A percentile compares a stretch with the other conserved stretches of the same genome.
phyloP scores from a whole-genome alignment of 352 stramenopile genomes.

The Pythium guiyangense region DNA sequence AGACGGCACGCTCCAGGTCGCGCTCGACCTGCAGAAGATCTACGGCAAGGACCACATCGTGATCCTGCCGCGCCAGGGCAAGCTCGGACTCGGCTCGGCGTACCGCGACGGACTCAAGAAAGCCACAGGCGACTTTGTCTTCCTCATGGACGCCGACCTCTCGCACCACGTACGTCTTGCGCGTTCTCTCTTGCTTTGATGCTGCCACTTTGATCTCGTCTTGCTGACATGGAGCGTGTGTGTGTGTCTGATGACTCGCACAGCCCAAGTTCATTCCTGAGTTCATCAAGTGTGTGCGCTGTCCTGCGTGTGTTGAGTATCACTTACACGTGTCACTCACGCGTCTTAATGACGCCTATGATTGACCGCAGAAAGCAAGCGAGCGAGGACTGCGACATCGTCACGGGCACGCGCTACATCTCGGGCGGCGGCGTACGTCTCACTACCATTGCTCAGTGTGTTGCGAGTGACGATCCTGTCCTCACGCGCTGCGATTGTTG shows the following conservation, averaged over 20 bases:
- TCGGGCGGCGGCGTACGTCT: conserved; percentile 88
- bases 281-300: conserved; percentile 64
- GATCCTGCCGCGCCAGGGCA: conserved; percentile 93
- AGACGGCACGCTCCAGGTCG: conserved; percentile 95
- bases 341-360: conserved; percentile 4
- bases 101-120: conserved; percentile 95
- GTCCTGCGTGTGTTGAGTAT: not conserved
- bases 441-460: no score
- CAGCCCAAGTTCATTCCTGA: conserved; percentile 97
- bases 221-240: not conserved
- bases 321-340: not conserved
- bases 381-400: conserved; percentile 89
- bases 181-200: not conserved
- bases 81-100: conserved; percentile 95
- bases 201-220: no score
- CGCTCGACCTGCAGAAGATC: conserved; percentile 85
- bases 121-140: conserved; percentile 91
- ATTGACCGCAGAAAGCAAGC: conserved; percentile 50
- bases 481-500: not conserved
- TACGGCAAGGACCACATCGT: conserved; percentile 90
- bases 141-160: conserved; percentile 99
- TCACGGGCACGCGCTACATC: conserved; percentile 95
- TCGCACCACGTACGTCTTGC: conserved; percentile 89
- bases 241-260: not conserved
- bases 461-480: not conserved